Base-by-base conservation (phyloP, 1,284 basidiomycete species). In the Hypsizygus ulmarius region DNA sequence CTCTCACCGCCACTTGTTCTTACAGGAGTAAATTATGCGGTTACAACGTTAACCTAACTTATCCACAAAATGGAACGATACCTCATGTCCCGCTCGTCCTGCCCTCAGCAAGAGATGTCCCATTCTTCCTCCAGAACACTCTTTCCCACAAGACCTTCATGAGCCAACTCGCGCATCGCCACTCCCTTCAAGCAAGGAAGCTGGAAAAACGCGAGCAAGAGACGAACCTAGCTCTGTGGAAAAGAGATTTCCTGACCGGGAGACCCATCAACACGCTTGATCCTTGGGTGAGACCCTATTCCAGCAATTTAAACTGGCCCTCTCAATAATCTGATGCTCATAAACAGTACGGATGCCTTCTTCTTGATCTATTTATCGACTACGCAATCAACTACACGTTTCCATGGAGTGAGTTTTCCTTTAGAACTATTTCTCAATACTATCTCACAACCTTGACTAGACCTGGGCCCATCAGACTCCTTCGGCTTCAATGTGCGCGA, bases 1-100 rank as follows among this genome's bases (percentile, higher is more conserved):
- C 25, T 18, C 11, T 30, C 30, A 46, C 34, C 5, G n/a, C 14
- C 15, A 33, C 11, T 12, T n/a, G 14, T 43, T 30, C 19, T 16
- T 30, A 6, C 53, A 88, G 85, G 61, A 62, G 71, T 21, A 71
- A 78, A 43, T 68, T 85, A 18, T 89, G 86, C 55, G 77, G 78
- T 2, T 85, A 78, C 58, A 72, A 88, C 59, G 61, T 89, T 28
- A 84, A 82, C 59, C 66, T 89, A 8, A 81, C 82, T 14, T 89
- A 89, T 54, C 86, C 86, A 1, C 81, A 87, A 60, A 68, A 70
- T 28, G 74, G 73, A 32, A 63, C 68, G 43, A 75, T 87, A 47
- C 79, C 82, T 0, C 68, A 76, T 10, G 59, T 80, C 15, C 54
- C 59, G 3, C 64, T 73, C 30, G 55, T 56, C n/a, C 50, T 66